Conservation (phyloP, 2,329 filamentous ascomycete genomes). For the Cercospora zeae-maydis region DNA sequence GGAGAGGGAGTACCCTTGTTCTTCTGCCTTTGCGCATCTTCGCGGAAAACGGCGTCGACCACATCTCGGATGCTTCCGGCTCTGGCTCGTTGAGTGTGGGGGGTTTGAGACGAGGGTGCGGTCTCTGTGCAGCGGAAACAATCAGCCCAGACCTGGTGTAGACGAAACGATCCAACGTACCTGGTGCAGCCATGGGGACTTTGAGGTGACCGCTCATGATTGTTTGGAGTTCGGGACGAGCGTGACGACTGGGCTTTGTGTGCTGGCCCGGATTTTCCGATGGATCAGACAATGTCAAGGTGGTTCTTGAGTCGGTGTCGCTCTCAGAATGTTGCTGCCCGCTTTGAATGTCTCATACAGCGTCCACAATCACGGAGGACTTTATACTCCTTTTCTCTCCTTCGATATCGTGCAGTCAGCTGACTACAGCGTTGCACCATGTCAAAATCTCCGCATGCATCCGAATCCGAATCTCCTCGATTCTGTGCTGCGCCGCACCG, state of each 20-base stretch:
- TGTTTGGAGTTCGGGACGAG: not conserved
- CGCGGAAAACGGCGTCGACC: conserved; percentile 6
- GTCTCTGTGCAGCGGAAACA: not conserved
- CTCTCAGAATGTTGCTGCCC: not conserved
- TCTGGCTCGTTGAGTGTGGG: not conserved
- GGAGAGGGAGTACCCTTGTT: not conserved
- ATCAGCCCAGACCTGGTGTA: not conserved
- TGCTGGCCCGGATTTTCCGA: not conserved
- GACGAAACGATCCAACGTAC: not conserved
- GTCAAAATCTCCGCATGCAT: not conserved
- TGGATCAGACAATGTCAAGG: not conserved
- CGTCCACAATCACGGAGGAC: not conserved
- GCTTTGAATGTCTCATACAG: not conserved
- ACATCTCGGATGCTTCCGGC: not conserved
- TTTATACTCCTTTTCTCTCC: not conserved
- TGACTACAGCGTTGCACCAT: not conserved
- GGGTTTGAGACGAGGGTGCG: not conserved
- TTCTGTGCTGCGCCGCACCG: not conserved
- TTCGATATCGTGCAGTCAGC: not conserved
- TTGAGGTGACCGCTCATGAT: not conserved
- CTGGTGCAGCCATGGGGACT: not conserved
- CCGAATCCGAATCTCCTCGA: not conserved
- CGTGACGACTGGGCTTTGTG: not conserved
- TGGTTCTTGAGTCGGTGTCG: not conserved
- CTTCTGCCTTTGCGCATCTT: conserved; percentile 1